A percentile compares a stretch with the other conserved stretches of the same genome.
Conservation (phyloP, 2,329 filamentous ascomycete genomes). For the Polychaeton citri region DNA sequence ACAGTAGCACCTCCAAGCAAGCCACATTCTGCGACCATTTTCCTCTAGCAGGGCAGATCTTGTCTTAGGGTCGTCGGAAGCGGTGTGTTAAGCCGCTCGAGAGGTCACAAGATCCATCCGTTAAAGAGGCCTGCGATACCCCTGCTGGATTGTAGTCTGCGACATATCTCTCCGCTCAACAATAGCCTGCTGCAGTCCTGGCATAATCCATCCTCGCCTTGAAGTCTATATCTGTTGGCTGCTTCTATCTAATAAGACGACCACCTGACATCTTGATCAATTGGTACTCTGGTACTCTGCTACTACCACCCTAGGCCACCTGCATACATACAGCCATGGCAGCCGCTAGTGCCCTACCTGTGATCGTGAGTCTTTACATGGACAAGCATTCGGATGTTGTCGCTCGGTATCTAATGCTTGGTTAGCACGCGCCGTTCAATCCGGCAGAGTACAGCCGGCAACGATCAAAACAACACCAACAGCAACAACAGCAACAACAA, state of each 20-base stretch:
- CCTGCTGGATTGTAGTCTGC: background rate
- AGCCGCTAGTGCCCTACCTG: background rate
- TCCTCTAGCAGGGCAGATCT: background rate
- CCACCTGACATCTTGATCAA: background rate
- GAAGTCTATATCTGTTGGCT: too few species aligned
- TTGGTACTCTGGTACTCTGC: background rate
- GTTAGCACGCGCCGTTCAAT: background rate
- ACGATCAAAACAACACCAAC: background rate
- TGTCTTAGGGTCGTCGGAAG: background rate
- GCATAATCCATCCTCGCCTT: too few species aligned
- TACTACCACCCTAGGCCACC: background rate
- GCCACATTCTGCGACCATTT: background rate
- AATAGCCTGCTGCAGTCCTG: too few species aligned
- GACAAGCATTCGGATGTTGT: background rate
- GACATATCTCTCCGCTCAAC: background rate
- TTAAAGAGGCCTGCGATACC: background rate
- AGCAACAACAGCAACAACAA: slow-evolving; percentile 1
- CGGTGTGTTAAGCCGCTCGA: background rate
- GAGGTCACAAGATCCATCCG: background rate
- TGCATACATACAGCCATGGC: background rate
- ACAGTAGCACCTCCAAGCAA: too few species aligned
- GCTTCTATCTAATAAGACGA: too few species aligned
- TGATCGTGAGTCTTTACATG: background rate
- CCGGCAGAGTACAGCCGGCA: background rate
- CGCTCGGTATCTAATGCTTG: background rate